These are phyloP conservation scores for Rhodotorula glutinis DNA, from an alignment of 1,284 basidiomycete species.

Conservation along the genomic window DNA sequence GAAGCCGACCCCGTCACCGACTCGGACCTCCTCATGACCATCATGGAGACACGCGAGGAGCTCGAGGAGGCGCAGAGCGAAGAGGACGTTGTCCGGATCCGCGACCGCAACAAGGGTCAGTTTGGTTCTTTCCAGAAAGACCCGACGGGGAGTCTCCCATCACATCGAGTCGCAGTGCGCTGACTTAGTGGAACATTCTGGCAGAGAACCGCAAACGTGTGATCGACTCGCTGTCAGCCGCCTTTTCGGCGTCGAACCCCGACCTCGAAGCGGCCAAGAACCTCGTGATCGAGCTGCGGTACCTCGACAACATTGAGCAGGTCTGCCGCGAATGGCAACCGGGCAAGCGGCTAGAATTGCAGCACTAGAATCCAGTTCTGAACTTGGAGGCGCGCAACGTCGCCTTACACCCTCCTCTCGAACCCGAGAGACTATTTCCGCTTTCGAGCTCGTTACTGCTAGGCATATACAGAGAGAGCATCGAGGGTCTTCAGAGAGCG, in stretches of 20 bases:
- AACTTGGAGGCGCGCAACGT: too few relatives aligned
- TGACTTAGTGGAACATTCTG: too few relatives aligned
- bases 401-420: too few relatives aligned
- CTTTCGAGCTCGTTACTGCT: too few relatives aligned
- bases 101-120: constrained; percentile 63
- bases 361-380: constrained; percentile 26
- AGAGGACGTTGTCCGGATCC: constrained; percentile 58
- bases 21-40: constrained; percentile 66
- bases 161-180: too few relatives aligned
- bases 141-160: too few relatives aligned
- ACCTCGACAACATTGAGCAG: constrained; percentile 67
- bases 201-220: constrained; percentile 56
- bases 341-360: constrained; percentile 39
- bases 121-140: constrained; percentile 28
- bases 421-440: too few relatives aligned
- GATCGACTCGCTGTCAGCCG: constrained; percentile 54
- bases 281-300: constrained; percentile 68
- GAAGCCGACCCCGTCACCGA: constrained; percentile 78
- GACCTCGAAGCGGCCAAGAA: constrained; percentile 54
- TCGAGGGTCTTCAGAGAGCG: too few relatives aligned
- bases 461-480: too few relatives aligned
- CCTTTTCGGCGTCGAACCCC: constrained; percentile 61
- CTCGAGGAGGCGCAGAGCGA: constrained; percentile 64
- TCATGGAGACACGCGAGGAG: constrained; percentile 77
- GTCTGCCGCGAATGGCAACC: constrained; percentile 58